A percentile compares a stretch with the other conserved stretches of the same genome.
Conservation (phyloP, 768 basidiomycete species). For the Termitomyces sp. region DNA sequence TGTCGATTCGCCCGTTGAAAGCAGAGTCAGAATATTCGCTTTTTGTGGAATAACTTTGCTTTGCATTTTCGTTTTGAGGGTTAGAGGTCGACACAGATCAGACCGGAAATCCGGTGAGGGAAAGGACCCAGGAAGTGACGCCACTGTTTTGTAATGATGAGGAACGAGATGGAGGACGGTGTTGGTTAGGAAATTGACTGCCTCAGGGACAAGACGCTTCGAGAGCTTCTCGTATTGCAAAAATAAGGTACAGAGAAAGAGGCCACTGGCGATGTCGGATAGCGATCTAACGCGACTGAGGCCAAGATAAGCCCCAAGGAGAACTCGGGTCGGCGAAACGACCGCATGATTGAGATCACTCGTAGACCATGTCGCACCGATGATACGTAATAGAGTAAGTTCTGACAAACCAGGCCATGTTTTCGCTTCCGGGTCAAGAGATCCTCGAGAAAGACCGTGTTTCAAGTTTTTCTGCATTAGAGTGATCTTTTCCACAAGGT, state of each 20-base stretch:
- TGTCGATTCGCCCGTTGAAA: constrained; percentile 27
- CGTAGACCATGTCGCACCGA: constrained; percentile 86
- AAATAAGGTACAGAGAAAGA: constrained; percentile 85
- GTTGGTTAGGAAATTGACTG: constrained; percentile 73
- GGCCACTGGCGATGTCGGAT: constrained; percentile 72
- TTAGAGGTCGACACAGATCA: constrained; percentile 31
- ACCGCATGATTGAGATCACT: constrained; percentile 93
- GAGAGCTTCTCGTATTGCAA: constrained; percentile 81
- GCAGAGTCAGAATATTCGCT: constrained; percentile 41
- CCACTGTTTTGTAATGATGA: constrained; percentile 37
- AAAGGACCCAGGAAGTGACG: constrained; percentile 61
- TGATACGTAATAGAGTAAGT: constrained; percentile 70
- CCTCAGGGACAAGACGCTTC: constrained; percentile 87
- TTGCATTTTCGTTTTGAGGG: constrained; percentile 36
- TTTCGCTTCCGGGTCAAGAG: constrained; percentile 53
- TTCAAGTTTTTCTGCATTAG: constrained; percentile 94
- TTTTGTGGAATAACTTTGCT: constrained; percentile 32
- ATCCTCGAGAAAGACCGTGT: constrained; percentile 70
- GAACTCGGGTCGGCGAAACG: constrained; percentile 75
- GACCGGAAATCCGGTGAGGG: constrained; percentile 66
- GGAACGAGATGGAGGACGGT: constrained; percentile 71
- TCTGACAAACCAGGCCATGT: constrained; percentile 90
- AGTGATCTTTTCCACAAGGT: constrained; percentile 75
- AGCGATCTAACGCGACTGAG: constrained; percentile 74
- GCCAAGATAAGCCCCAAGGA: constrained; percentile 90